A percentile compares a stretch with the other conserved stretches of the same genome.
phyloP scores from a whole-genome alignment of 495 filamentous ascomycete genomes.

The Amorphotheca resinae region DNA sequence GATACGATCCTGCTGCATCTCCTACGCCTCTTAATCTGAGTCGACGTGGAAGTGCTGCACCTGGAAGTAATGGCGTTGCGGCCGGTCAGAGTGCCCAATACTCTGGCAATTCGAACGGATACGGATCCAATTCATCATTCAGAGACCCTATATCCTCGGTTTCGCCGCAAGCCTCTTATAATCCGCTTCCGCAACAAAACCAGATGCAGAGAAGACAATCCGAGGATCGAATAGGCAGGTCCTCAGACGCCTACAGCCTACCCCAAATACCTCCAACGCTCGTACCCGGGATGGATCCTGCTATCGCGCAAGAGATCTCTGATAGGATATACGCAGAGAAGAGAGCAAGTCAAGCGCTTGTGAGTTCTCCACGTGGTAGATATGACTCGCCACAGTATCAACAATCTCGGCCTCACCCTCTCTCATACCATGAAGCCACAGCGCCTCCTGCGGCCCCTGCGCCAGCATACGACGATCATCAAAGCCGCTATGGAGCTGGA shows the following conservation, averaged over 20 bases:
- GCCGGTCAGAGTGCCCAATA: conserved; percentile 8
- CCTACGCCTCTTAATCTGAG: conserved; percentile 36
- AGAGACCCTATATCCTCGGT: conserved; percentile 9
- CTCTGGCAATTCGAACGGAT: conserved; percentile 12
- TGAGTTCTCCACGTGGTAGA: conserved; percentile 8
- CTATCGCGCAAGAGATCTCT: conserved; percentile 41
- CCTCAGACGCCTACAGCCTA: conserved; percentile 7
- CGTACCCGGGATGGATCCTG: conserved; percentile 56
- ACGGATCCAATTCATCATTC: conserved; percentile 8
- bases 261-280: conserved; percentile 51
- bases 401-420: conserved; percentile 1
- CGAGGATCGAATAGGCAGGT: conserved; percentile 1
- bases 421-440: conserved; percentile 11
- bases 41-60: conserved; percentile 26
- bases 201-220: conserved; percentile 8
- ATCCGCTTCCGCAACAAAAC: conserved; percentile 9
- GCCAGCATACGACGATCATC: conserved; percentile 16
- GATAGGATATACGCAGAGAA: conserved; percentile 38
- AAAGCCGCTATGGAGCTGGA: conserved; percentile 10
- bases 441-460: conserved; percentile 9
- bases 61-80: conserved; percentile 21
- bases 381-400: conserved; percentile 16
- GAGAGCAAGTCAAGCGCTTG: conserved; percentile 16
- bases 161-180: conserved; percentile 16
- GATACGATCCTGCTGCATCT: conserved; percentile 30